These are phyloP conservation scores for Aspergillus sclerotialis DNA, from an alignment of 2,329 filamentous ascomycete genomes.

Conservation along the genomic window DNA sequence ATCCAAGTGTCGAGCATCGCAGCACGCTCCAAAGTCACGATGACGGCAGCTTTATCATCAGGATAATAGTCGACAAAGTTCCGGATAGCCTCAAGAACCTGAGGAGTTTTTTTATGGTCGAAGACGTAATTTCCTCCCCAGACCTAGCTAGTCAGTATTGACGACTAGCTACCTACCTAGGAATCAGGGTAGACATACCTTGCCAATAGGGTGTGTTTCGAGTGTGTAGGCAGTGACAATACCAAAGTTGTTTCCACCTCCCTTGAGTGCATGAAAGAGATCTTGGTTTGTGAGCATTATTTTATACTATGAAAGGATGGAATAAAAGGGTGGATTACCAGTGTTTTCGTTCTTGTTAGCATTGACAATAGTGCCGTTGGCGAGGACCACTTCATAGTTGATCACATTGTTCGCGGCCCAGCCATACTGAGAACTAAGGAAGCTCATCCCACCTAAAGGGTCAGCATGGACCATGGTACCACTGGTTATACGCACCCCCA, in stretches of 20 bases:
- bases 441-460: constrained; percentile 34
- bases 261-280: constrained; percentile 36
- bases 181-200: constrained; percentile 12
- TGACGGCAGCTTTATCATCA: constrained; percentile 55
- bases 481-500: constrained; percentile 26
- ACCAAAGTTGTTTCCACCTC: constrained; percentile 39
- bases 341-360: constrained; percentile 31
- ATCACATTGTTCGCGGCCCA: constrained; percentile 43
- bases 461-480: constrained; percentile 5
- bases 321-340: constrained; percentile 9
- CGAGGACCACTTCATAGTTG: constrained; percentile 42
- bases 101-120: constrained; percentile 27
- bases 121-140: constrained; percentile 45
- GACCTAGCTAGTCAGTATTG: constrained; percentile 17
- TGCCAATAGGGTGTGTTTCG: constrained; percentile 23
- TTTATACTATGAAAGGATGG: too few species aligned
- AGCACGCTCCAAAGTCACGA: constrained; percentile 47
- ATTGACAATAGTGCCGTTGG: constrained; percentile 39
- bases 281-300: constrained; percentile 17
- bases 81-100: constrained; percentile 25
- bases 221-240: constrained; percentile 36
- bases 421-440: constrained; percentile 45
- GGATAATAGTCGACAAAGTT: constrained; percentile 42
- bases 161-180: constrained; percentile 9
- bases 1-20: constrained; percentile 49